Evolutionary conservation across 768 basidiomycete genomes (phyloP).

Genomic region (Cystobasidiopsis lactophilus): DNA sequence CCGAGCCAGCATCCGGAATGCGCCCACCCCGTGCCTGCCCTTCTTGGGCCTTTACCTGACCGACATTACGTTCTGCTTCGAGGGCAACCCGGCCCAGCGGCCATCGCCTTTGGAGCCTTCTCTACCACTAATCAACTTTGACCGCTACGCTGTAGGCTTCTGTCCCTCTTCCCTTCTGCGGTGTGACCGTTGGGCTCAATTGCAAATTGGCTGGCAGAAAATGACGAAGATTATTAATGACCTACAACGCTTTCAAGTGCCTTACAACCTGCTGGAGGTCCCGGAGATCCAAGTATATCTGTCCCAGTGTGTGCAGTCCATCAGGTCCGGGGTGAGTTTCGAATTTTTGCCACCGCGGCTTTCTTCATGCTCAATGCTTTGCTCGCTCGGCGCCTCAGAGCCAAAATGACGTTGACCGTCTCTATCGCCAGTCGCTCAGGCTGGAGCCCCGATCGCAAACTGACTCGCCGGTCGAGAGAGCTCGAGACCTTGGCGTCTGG

Average conservation of each 20-base stretch:
- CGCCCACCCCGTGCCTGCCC: conserved; percentile 76
- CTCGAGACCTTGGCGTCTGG: too few species aligned
- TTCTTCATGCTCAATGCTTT: background rate
- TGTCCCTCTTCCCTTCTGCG: conserved; percentile 53
- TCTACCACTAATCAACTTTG: conserved; percentile 78
- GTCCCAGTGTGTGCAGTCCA: background rate
- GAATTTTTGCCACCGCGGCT: too few species aligned
- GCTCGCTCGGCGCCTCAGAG: background rate
- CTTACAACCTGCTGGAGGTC: conserved; percentile 68
- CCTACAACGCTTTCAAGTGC: conserved; percentile 76
- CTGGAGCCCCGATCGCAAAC: background rate
- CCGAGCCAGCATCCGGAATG: conserved; percentile 61
- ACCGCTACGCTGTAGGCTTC: conserved; percentile 81
- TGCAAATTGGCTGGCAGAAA: conserved; percentile 7
- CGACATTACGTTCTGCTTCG: conserved; percentile 83
- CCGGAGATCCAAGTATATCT: conserved; percentile 49
- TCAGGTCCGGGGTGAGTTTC: background rate
- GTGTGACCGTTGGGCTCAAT: background rate
- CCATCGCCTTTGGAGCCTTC: conserved; percentile 50
- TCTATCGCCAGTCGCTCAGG: background rate
- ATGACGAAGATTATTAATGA: conserved; percentile 29
- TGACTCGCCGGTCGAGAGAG: too few species aligned
- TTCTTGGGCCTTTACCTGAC: conserved; percentile 84
- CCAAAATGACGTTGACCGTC: background rate
- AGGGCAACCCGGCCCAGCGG: conserved; percentile 73